Conservation (phyloP, 1,284 basidiomycete species). For the Athelia sp. region DNA sequence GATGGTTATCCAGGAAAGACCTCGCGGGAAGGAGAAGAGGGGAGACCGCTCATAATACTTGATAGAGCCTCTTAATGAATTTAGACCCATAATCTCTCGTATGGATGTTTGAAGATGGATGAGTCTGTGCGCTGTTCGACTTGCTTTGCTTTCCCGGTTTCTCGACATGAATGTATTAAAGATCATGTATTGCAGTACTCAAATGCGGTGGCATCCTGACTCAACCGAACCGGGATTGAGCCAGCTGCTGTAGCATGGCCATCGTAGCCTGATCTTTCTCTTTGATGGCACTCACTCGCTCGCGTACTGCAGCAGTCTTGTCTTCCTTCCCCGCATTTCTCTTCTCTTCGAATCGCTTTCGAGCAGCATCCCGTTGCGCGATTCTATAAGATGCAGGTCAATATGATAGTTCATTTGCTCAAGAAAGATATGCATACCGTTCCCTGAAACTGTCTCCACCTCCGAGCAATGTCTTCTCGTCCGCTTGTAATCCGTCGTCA, state of each 20-base stretch:
- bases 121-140: too few relatives aligned
- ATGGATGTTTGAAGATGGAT: too few relatives aligned
- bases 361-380: slow-evolving; percentile 61
- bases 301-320: slow-evolving; percentile 38
- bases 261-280: slow-evolving; percentile 78
- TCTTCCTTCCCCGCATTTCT: slow-evolving; percentile 36
- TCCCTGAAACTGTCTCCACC: slow-evolving; percentile 71
- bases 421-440: slow-evolving; percentile 39
- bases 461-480: slow-evolving; percentile 67
- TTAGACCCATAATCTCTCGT: too few relatives aligned
- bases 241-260: slow-evolving; percentile 80
- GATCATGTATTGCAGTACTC: too few relatives aligned
- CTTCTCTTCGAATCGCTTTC: slow-evolving; percentile 51
- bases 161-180: too few relatives aligned
- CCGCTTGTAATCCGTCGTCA: slow-evolving; percentile 62
- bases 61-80: too few relatives aligned
- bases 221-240: slow-evolving; percentile 69
- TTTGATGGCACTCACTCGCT: slow-evolving; percentile 49
- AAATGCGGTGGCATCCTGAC: neutral
- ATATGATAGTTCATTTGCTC: neutral
- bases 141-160: too few relatives aligned
- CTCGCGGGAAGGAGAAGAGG: slow-evolving; percentile 77
- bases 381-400: slow-evolving; percentile 38
- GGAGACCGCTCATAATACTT: neutral
- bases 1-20: slow-evolving; percentile 87